Evolutionary conservation across 495 filamentous ascomycete genomes (phyloP).

Genomic region (Penicillium mononematosum): DNA sequence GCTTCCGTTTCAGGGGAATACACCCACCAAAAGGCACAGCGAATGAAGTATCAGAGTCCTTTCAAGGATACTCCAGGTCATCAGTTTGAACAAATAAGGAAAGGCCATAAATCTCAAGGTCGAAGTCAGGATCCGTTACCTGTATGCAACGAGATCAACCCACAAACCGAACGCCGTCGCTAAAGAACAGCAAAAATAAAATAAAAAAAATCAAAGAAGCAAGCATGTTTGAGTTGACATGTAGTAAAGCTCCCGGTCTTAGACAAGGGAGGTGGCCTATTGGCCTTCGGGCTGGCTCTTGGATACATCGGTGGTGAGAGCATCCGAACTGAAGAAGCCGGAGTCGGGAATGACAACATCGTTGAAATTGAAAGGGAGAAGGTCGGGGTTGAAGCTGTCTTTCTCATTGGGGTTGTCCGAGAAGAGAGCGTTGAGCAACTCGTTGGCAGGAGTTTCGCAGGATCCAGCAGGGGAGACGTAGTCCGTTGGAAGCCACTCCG

Average conservation of each 20-base stretch:
- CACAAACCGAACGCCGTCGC: slow-evolving; percentile 42
- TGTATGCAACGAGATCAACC: slow-evolving; percentile 15
- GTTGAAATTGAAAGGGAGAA: slow-evolving; percentile 36
- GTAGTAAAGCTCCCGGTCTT: slow-evolving; percentile 10
- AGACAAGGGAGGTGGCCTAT: slow-evolving; percentile 19
- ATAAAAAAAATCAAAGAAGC: slow-evolving; percentile 1
- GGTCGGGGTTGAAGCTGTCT: slow-evolving; percentile 26
- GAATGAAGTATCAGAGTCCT: slow-evolving; percentile 6
- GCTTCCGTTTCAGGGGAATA: neutral
- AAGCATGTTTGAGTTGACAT: slow-evolving; percentile 7
- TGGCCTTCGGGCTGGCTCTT: slow-evolving; percentile 27
- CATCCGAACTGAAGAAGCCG: slow-evolving; percentile 44
- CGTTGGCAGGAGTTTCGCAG: slow-evolving; percentile 29
- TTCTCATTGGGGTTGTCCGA: slow-evolving; percentile 37
- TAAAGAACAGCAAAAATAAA: slow-evolving; percentile 23
- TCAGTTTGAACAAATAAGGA: slow-evolving; percentile 14
- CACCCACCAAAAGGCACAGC: neutral
- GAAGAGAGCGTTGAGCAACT: slow-evolving; percentile 42
- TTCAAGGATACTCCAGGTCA: slow-evolving; percentile 17
- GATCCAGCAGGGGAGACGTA: slow-evolving; percentile 38
- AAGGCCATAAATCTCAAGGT: slow-evolving; percentile 11
- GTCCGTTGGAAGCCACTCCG: slow-evolving; percentile 41
- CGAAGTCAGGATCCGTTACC: slow-evolving; percentile 1
- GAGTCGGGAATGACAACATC: slow-evolving; percentile 36
- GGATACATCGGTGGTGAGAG: slow-evolving; percentile 28